Conservation (phyloP, 768 basidiomycete species). For the Rhodotorula toruloides region DNA sequence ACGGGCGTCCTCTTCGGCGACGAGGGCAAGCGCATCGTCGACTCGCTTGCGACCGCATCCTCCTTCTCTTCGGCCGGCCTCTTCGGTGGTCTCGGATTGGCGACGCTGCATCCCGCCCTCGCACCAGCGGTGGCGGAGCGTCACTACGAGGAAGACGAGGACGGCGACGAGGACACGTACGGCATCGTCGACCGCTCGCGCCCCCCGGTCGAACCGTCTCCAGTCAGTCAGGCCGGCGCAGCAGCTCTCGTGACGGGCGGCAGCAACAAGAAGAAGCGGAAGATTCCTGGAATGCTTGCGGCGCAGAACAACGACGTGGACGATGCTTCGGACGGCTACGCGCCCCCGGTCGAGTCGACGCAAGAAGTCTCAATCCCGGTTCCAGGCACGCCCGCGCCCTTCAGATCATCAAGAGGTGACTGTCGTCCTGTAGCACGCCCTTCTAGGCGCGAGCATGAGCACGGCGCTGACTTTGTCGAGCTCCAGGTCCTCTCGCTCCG, state of each 20-base stretch:
- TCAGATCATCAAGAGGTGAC: too few relatives aligned
- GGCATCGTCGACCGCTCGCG: conserved; percentile 27
- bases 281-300: conserved; percentile 28
- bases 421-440: neutral
- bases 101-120: conserved; percentile 22
- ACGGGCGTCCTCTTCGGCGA: conserved; percentile 31
- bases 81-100: conserved; percentile 30
- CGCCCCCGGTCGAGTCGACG: neutral
- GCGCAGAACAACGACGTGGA: neutral
- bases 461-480: neutral
- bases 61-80: conserved; percentile 34
- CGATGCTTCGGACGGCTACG: neutral
- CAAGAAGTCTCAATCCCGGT: too few relatives aligned
- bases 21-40: conserved; percentile 23
- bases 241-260: conserved; percentile 15
- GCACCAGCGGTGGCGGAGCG: conserved; percentile 7
- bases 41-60: conserved; percentile 24
- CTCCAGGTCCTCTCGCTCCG: conserved; percentile 16
- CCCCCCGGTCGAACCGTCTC: conserved; percentile 25
- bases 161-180: conserved; percentile 35
- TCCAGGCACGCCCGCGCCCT: too few relatives aligned
- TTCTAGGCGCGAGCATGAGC: neutral
- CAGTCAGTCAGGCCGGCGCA: conserved; percentile 7
- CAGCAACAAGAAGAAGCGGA: conserved; percentile 41
- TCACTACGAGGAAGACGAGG: conserved; percentile 21